These are phyloP conservation scores for Wickerhamomyces subpelliculosus DNA, from an alignment of 805 yeast species.

Conservation along the genomic window DNA sequence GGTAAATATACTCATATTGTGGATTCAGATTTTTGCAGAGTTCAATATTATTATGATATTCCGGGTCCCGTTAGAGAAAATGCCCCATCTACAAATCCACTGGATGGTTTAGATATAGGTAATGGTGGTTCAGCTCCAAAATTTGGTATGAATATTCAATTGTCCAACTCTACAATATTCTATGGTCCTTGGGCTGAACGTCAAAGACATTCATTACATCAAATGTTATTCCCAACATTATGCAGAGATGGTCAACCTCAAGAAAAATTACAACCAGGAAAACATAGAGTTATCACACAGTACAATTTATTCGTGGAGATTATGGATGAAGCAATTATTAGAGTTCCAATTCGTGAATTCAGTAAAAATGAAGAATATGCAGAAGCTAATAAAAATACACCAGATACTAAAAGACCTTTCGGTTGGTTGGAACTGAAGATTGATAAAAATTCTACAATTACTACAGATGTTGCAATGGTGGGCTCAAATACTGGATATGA, in stretches of 20 bases:
- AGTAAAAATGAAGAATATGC: slow-evolving; percentile 60
- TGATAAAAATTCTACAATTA: slow-evolving; percentile 43
- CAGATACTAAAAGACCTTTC: slow-evolving; percentile 54
- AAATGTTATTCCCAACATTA: slow-evolving; percentile 59
- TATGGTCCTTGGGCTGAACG: slow-evolving; percentile 97
- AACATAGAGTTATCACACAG: slow-evolving; percentile 46
- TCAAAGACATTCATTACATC: slow-evolving; percentile 61
- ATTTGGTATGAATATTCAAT: slow-evolving; percentile 51
- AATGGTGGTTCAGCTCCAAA: slow-evolving; percentile 53
- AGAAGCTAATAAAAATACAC: slow-evolving; percentile 22
- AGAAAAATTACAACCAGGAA: slow-evolving; percentile 39
- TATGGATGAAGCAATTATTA: slow-evolving; percentile 56
- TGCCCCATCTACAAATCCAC: slow-evolving; percentile 22
- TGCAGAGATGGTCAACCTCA: slow-evolving; percentile 48
- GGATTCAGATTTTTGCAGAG: slow-evolving; percentile 47
- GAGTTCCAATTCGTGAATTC: slow-evolving; percentile 79
- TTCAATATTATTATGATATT: slow-evolving; percentile 61
- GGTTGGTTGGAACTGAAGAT: slow-evolving; percentile 87
- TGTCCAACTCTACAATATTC: slow-evolving; percentile 58
- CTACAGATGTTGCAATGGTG: slow-evolving; percentile 40
- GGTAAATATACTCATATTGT: slow-evolving; percentile 71
- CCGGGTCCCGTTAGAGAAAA: slow-evolving; percentile 56
- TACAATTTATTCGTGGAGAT: slow-evolving; percentile 50
- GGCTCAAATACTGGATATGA: slow-evolving; percentile 52
- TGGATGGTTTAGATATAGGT: slow-evolving; percentile 48